These are phyloP conservation scores for Plasmopara muralis DNA, from an alignment of 352 stramenopile genomes.

Conservation along the genomic window DNA sequence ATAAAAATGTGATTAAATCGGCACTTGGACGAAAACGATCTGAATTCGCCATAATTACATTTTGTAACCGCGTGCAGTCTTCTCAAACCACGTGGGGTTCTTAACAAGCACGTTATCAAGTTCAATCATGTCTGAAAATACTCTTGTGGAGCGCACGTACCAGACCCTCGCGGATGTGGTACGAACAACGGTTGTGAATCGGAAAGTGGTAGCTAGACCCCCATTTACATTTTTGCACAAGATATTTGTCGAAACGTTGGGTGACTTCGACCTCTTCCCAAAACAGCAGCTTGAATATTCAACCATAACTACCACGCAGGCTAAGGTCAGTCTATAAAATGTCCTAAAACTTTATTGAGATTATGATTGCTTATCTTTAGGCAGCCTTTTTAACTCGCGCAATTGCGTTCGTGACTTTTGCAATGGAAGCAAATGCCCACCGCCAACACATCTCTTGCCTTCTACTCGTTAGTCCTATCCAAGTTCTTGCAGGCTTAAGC, in stretches of 20 bases:
- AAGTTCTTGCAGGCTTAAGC: constrained; percentile 62
- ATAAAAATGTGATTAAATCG: too few species aligned
- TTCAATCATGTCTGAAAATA: constrained; percentile 15
- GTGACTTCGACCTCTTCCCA: constrained; percentile 55
- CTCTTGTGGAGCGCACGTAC: constrained; percentile 59
- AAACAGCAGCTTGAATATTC: constrained; percentile 58
- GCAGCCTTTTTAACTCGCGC: constrained; percentile 72
- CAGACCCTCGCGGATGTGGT: constrained; percentile 52
- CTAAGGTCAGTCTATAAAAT: constrained; percentile 35
- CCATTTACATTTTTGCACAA: constrained; percentile 84
- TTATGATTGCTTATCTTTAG: constrained; percentile 13
- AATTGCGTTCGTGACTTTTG: constrained; percentile 65
- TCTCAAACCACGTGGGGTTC: too few species aligned
- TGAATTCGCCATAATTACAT: constrained; percentile 3
- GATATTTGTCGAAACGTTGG: constrained; percentile 61
- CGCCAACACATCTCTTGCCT: constrained; percentile 52
- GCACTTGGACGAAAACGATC: too few species aligned
- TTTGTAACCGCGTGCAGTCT: not conserved
- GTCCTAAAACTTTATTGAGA: not conserved
- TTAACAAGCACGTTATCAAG: constrained; percentile 3
- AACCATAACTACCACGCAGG: constrained; percentile 54
- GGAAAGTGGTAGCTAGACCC: constrained; percentile 57
- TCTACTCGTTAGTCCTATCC: constrained; percentile 77
- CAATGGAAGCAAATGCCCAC: constrained; percentile 33
- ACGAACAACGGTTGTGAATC: constrained; percentile 59